Conservation (phyloP, 768 basidiomycete species). For the Phylloporus rhodoxanthus region DNA sequence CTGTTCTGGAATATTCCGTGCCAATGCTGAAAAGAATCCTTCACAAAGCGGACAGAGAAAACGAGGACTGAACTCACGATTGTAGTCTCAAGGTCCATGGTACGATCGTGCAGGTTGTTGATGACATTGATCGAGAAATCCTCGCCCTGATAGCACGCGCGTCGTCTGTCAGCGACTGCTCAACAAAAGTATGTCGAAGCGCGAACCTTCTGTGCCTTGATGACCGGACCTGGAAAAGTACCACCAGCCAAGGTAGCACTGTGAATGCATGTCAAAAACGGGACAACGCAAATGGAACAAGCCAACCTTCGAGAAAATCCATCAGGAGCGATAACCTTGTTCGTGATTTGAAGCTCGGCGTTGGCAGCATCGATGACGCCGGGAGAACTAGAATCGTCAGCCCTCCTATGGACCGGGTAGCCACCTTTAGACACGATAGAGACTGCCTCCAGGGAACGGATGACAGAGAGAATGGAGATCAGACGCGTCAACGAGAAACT, state of each 20-base stretch:
- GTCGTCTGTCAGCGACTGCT: background rate
- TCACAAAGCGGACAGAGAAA: background rate
- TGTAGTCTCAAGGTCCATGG: slow-evolving; percentile 33
- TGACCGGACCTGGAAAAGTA: slow-evolving; percentile 44
- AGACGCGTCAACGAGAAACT: slow-evolving; percentile 9
- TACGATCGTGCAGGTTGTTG: slow-evolving; percentile 28
- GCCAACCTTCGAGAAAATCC: slow-evolving; percentile 39
- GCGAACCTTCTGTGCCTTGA: slow-evolving; percentile 38
- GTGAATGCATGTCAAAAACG: background rate
- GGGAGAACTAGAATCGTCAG: slow-evolving; percentile 1
- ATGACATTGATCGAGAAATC: slow-evolving; percentile 35
- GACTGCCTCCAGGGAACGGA: slow-evolving; percentile 11
- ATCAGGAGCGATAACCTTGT: slow-evolving; percentile 45
- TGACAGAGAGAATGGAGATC: slow-evolving; percentile 10
- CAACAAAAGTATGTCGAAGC: background rate
- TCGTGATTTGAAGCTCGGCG: slow-evolving; percentile 35
- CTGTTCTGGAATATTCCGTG: slow-evolving; percentile 32
- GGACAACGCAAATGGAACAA: background rate
- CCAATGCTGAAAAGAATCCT: slow-evolving; percentile 24
- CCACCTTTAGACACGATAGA: slow-evolving; percentile 13
- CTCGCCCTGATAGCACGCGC: slow-evolving; percentile 23
- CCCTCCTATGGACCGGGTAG: background rate
- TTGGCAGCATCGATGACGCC: slow-evolving; percentile 21
- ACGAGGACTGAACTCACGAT: slow-evolving; percentile 26
- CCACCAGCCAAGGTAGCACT: slow-evolving; percentile 44